Evolutionary conservation across 176 grass and related monocot genomes (phyloP).

Genomic region (Microstegium vimineum): DNA sequence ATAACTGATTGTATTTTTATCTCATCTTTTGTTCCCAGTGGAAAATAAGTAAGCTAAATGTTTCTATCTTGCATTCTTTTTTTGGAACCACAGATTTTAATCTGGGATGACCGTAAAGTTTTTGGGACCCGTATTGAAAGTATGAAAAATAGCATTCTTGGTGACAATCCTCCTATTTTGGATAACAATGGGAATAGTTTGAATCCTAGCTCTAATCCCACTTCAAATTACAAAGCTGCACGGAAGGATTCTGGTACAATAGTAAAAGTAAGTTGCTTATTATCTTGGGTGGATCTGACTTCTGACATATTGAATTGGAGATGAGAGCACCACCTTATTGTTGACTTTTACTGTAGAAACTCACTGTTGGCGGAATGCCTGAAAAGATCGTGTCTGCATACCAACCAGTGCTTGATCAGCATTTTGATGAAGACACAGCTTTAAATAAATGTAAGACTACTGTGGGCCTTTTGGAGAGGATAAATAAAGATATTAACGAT

Average conservation of each 20-base stretch:
- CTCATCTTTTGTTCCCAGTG: neutral
- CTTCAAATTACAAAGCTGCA: constrained; percentile 58
- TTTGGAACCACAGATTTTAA: constrained; percentile 24
- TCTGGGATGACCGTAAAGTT: neutral
- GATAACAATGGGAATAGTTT: constrained; percentile 37
- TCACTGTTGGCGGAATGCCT: constrained; percentile 76
- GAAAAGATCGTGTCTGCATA: constrained; percentile 87
- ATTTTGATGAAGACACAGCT: constrained; percentile 68
- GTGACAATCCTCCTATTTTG: neutral
- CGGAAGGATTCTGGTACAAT: constrained; percentile 66
- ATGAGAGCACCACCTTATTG: constrained; percentile 13
- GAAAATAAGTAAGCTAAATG: neutral
- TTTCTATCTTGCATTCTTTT: neutral
- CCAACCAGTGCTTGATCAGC: constrained; percentile 68
- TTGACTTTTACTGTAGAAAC: constrained; percentile 57
- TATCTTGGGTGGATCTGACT: constrained; percentile 5
- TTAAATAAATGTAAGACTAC: constrained; percentile 70
- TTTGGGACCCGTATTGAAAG: neutral
- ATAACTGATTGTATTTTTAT: neutral
- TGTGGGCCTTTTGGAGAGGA: constrained; percentile 64
- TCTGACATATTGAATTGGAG: constrained; percentile 24
- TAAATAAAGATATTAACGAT: constrained; percentile 67
- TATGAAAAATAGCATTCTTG: neutral
- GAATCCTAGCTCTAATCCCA: constrained; percentile 49
- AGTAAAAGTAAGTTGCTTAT: constrained; percentile 64